These are phyloP conservation scores for Blastomyces percursus DNA, from an alignment of 2,329 filamentous ascomycete species.

Conservation along the genomic window DNA sequence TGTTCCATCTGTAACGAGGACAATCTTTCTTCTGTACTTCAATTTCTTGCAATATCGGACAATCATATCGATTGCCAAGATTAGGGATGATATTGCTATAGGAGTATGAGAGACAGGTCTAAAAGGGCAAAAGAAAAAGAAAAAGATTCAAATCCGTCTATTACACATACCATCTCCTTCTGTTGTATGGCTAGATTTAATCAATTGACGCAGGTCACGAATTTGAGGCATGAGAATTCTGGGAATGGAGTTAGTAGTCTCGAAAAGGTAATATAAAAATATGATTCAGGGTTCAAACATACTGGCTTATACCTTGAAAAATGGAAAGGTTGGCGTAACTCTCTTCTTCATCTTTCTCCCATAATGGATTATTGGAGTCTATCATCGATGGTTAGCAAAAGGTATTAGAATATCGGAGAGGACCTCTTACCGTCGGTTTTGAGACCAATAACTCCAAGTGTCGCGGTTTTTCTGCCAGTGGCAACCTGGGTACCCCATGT, in stretches of 20 bases:
- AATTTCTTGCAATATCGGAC: slow-evolving; percentile 64
- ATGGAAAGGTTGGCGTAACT: slow-evolving; percentile 75
- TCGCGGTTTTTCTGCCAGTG: slow-evolving; percentile 62
- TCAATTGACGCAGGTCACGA: slow-evolving; percentile 48
- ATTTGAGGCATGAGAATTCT: slow-evolving; percentile 59
- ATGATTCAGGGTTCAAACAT: slow-evolving; percentile 26
- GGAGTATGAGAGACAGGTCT: slow-evolving; percentile 12
- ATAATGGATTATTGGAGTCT: slow-evolving; percentile 57
- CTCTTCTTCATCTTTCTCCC: slow-evolving; percentile 43
- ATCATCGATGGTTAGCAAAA: slow-evolving; percentile 5
- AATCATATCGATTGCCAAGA: slow-evolving; percentile 82
- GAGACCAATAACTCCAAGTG: slow-evolving; percentile 69
- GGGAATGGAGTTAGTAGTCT: slow-evolving; percentile 24
- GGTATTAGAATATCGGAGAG: background rate
- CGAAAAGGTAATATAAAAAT: slow-evolving; percentile 24
- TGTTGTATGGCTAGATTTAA: slow-evolving; percentile 58
- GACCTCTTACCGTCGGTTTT: slow-evolving; percentile 53
- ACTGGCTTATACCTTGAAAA: slow-evolving; percentile 53
- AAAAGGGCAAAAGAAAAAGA: background rate
- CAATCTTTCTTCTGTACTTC: slow-evolving; percentile 69
- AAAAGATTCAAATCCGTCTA: background rate
- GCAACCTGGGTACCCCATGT: slow-evolving; percentile 34
- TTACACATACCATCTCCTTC: slow-evolving; percentile 55
- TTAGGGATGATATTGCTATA: slow-evolving; percentile 64
- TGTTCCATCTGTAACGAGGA: slow-evolving; percentile 73